Percentiles rank a stretch among this genome's conserved stretches.
Conservation (phyloP, 2,329 filamentous ascomycete species). For the Apiospora aurea region DNA sequence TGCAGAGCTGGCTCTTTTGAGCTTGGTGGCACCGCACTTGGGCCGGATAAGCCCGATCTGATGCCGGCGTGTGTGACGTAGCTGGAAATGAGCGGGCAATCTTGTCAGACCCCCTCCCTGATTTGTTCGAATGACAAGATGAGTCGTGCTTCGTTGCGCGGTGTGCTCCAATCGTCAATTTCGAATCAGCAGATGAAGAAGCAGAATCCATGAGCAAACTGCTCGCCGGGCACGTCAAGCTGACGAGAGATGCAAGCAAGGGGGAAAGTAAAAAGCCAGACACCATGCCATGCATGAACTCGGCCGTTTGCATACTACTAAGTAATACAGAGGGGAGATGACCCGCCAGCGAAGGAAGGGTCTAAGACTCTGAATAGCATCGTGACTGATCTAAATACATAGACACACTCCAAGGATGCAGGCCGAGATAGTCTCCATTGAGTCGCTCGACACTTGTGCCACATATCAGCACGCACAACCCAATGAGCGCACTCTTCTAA, state of each 20-base stretch:
- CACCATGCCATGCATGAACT: not conserved
- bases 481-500: not conserved
- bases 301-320: not conserved
- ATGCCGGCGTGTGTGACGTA: slow-evolving; percentile 13
- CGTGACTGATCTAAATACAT: slow-evolving; percentile 2
- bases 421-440: not conserved
- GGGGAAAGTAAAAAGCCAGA: not conserved
- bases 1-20: not conserved
- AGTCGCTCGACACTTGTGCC: not conserved
- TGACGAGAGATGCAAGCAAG: not conserved
- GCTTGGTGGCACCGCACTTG: not conserved
- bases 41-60: slow-evolving; percentile 6
- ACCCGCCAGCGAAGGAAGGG: not conserved
- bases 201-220: not conserved
- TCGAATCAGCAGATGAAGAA: not conserved
- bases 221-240: not conserved
- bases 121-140: not conserved
- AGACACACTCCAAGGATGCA: not conserved
- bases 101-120: not conserved
- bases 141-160: slow-evolving; percentile 2
- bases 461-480: not conserved
- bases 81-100: slow-evolving; percentile 11
- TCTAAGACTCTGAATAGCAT: not conserved
- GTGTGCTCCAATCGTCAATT: not conserved
- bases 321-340: not conserved